Percentiles rank a stretch among this genome's conserved stretches.
These are phyloP conservation scores for Lentithecium fluviatile DNA, from an alignment of 495 filamentous ascomycete genomes.

Conservation along the genomic window DNA sequence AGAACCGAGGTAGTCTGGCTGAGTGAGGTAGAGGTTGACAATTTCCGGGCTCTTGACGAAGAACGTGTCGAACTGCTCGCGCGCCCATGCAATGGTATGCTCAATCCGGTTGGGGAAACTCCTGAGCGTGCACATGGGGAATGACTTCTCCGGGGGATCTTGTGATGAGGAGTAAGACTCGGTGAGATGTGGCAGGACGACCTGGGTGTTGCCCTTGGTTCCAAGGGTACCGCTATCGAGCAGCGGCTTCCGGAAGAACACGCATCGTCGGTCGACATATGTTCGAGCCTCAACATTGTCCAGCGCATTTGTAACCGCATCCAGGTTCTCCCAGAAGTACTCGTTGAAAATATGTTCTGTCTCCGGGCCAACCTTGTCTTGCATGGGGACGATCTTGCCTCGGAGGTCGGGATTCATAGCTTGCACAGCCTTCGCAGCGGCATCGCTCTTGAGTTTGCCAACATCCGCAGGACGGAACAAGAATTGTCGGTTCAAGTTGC, in stretches of 20 bases:
- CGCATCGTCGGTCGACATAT: slow-evolving; percentile 95
- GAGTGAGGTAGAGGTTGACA: slow-evolving; percentile 89
- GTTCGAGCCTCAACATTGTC: slow-evolving; percentile 98
- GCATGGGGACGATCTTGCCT: slow-evolving; percentile 77
- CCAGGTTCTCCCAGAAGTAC: slow-evolving; percentile 84
- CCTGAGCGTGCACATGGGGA: slow-evolving; percentile 96
- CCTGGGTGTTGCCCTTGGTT: slow-evolving; percentile 97
- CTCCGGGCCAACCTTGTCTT: slow-evolving; percentile 87
- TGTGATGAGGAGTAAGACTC: slow-evolving; percentile 99
- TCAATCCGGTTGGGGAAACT: slow-evolving; percentile 99
- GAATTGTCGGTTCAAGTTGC: slow-evolving; percentile 98
- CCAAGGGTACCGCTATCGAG: slow-evolving; percentile 96
- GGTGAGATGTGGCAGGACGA: slow-evolving; percentile 83
- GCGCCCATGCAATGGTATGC: slow-evolving; percentile 98
- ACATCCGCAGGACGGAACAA: slow-evolving; percentile 93
- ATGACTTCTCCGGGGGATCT: slow-evolving; percentile 96
- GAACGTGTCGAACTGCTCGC: slow-evolving; percentile 88
- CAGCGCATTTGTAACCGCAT: slow-evolving; percentile 93
- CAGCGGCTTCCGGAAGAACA: slow-evolving; percentile 97
- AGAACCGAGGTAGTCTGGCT: slow-evolving; percentile 85
- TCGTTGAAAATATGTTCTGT: slow-evolving; percentile 96
- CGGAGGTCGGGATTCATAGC: slow-evolving; percentile 92
- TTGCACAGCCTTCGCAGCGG: slow-evolving; percentile 81
- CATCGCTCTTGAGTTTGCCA: slow-evolving; percentile 95
- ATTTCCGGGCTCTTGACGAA: slow-evolving; percentile 93